Base-by-base conservation (phyloP, 768 basidiomycete species). In the Phaeotremella skinneri region DNA sequence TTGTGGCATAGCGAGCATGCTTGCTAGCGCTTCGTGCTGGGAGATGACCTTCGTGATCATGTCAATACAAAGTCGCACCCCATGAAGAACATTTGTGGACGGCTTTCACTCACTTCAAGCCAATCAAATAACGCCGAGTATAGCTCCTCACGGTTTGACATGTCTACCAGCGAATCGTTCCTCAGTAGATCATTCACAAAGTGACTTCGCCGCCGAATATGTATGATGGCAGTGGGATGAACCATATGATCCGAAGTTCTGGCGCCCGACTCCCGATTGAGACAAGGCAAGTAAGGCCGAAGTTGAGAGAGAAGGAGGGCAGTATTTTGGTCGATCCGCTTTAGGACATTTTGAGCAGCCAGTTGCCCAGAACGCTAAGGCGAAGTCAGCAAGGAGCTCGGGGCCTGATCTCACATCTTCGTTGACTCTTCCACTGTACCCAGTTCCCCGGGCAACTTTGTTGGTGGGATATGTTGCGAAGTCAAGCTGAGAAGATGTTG, bases 1-100 rank as follows among this genome's bases (percentile, higher is more conserved):
- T 53, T 70, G 67, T 4, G 91, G 91, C 90, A 93, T 94, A 1
- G 90, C 91, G 85, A 94, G 90, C 88, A 93, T 92, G 61, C 88
- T 90, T 16, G 90, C 90, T 39, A 96, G 78, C 4, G 90, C 88
- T 80, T 94, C 93, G 62, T 96, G 92, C 65, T 86, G 87, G 4
- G 91, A 93, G 47, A 97, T 88, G 0, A 89, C 91, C 92, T 96
- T 60, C 49, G 37, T 54, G 23, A 41, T 37, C 25, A 29, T 48
- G 16, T 60, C 56, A 65, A 52, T 48, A 59, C 21, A 50, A 49
- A 41, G 23, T 11, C 5, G 50, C 6, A 9, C 25, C 39, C 32
- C n/a, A 42, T 17, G 49, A 30, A 3, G n/a, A 25, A 3, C 13
- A 4, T 9, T 14, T 34, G 14, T 14, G 41, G n/a, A 7, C 2